Evolutionary conservation across 768 basidiomycete genomes (phyloP), one percentile per base, ranked within the genome.

Genomic region (Clavulina sp.): DNA sequence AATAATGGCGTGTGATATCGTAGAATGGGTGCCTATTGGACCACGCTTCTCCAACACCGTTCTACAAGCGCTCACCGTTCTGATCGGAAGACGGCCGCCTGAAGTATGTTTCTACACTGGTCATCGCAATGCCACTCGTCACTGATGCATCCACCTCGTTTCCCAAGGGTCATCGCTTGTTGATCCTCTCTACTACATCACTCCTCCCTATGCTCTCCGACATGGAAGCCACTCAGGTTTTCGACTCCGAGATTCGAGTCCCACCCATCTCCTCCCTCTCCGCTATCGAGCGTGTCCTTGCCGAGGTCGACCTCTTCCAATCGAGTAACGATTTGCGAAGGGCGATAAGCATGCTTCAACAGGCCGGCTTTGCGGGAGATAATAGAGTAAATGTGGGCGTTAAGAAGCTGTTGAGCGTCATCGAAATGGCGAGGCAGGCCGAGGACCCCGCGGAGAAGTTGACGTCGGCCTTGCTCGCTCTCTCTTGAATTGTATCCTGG

Each of bases 401-500:
- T 60, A 97, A 97, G 77, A 91, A 85, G 66, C 60, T 99, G 63
- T 64, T 99, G 62, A 87, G 80, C 54, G 73, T 84, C 51, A 73
- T 92, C 19, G 95, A 99, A 72, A 96, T 95, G 92, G 86, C 92
- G 46, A 73, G 93, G 60, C 95, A 97, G 68, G 87, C 87, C 1
- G 80, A 85, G 48, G 80, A 78, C 55, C 82, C 79, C 16, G 84
- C 76, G 28, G 77, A 81, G 60, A 71, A 85, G 53, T 64, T 89
- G 54, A 73, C 72, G n/a, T 30, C 44, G 21, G 56, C 54, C 24
- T 49, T 57, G 13, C 13, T 46, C 26, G 43, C 16, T 9, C 43
- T 46, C 9, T 46, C 21, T 13, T 38, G 36, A 38, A 38, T 38
- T 38, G 36, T 13, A 21, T 13, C 13, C 21, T 38, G 36, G 36